Base-by-base conservation (phyloP, 1,284 basidiomycete genomes). In the Amylostereum chailletii region DNA sequence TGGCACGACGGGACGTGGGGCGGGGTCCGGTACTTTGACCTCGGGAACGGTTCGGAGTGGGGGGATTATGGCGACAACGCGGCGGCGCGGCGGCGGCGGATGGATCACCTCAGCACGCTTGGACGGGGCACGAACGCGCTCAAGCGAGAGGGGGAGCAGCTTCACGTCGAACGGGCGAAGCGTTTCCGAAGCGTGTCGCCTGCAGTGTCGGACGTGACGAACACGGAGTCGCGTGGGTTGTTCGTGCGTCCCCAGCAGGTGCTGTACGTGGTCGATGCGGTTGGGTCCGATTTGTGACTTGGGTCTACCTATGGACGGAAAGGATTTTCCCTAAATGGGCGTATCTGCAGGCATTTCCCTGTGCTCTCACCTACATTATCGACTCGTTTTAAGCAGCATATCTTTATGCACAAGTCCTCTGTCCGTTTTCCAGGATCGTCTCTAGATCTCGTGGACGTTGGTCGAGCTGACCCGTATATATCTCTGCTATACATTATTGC, bases 1-100 rank as follows among this genome's bases (percentile, higher is more conserved):
- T 92, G 90, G 88, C 78, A 89, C 59, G 88, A 94, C 57, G 92
- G 91, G 0, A 76, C 77, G 0, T 84, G 86, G 77, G 79, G 80
- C 30, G 89, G 90, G 0, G 69, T 89, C 10, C 76, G 81, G 6
- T 93, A 93, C 65, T 93, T 92, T 59, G 86, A 90, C 53, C 80
- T 91, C 49, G 67, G 65, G 3, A 69, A 61, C 6, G 68, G 72
- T 7, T 71, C 72, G 0, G 81, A 86, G 55, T 85, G 78, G 79
- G 86, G 84, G 55, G 68, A 71, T 54, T 68, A 69, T 47, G 69
- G 72, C 27, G 71, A 73, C 30, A 26, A 45, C 34, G 68, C 70
- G 3, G 63, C 70, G 4, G 64, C 75, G 48, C 67, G 77, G 49
- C 63, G 80, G 55, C 69, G 78, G 51, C 60, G 75, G 46, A 70